Percentiles rank a stretch among this genome's conserved stretches.
phyloP scores from a whole-genome alignment of 1,284 basidiomycete genomes.

The Austropuccinia psidii region DNA sequence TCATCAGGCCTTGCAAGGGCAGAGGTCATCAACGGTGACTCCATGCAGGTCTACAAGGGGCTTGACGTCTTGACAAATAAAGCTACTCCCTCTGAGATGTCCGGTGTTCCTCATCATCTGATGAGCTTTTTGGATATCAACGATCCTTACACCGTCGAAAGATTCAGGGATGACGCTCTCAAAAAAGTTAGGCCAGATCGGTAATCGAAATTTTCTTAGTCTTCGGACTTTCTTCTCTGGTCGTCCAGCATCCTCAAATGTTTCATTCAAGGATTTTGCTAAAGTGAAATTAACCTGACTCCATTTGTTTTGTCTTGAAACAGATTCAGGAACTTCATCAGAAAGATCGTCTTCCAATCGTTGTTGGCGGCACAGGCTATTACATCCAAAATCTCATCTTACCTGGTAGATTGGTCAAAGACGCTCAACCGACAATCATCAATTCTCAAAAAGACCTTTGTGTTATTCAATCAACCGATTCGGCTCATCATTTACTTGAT shows the following conservation, averaged over 20 bases:
- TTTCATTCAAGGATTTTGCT: background rate
- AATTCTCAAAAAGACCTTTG: constrained; percentile 32
- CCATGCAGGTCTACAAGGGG: constrained; percentile 96
- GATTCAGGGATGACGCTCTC: constrained; percentile 47
- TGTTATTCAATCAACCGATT: constrained; percentile 17
- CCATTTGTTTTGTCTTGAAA: background rate
- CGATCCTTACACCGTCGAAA: constrained; percentile 63
- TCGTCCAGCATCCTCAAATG: background rate
- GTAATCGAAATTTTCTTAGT: background rate
- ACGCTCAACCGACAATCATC: background rate
- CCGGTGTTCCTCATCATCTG: constrained; percentile 76
- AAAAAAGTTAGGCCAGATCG: constrained; percentile 36
- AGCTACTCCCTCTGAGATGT: constrained; percentile 65
- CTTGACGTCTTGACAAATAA: constrained; percentile 96
- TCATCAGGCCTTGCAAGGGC: background rate
- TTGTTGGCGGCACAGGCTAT: constrained; percentile 93
- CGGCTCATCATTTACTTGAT: background rate
- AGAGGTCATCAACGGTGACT: constrained; percentile 83
- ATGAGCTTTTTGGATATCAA: constrained; percentile 78
- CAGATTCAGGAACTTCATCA: constrained; percentile 65
- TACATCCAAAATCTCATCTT: constrained; percentile 82
- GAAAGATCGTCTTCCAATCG: constrained; percentile 64
- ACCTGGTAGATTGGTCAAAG: constrained; percentile 47
- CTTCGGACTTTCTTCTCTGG: background rate
- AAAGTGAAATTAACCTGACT: background rate